Evolutionary conservation across 2,329 filamentous ascomycete species (phyloP).

Genomic region (Aspergillus hiratsukae): DNA sequence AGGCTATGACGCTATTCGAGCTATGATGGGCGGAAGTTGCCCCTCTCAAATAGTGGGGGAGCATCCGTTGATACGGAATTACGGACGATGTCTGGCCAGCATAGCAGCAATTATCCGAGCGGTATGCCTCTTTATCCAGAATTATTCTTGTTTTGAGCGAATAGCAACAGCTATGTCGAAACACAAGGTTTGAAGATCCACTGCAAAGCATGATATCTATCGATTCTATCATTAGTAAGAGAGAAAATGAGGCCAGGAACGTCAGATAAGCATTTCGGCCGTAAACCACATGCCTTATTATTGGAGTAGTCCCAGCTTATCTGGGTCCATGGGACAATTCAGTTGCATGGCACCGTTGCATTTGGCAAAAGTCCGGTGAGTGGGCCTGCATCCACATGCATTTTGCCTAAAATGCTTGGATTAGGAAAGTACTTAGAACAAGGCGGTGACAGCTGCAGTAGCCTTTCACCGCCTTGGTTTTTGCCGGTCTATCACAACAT

Average conservation of each 20-base stretch:
- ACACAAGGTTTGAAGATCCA: not conserved
- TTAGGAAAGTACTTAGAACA: not conserved
- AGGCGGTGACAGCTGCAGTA: not conserved
- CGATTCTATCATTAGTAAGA: not conserved
- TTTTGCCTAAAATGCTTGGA: constrained; percentile 5
- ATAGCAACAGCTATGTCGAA: not conserved
- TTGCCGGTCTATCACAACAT: not conserved
- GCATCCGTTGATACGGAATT: not conserved
- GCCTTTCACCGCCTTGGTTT: not conserved
- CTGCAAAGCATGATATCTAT: not conserved
- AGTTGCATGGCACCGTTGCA: not conserved
- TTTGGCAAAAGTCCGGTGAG: not conserved
- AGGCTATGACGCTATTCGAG: constrained; percentile 14
- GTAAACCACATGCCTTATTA: not conserved
- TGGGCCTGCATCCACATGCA: not conserved
- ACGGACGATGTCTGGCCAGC: not conserved
- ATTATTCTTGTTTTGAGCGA: not conserved
- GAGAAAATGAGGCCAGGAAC: not conserved
- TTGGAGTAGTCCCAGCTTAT: not conserved
- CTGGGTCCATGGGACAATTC: not conserved
- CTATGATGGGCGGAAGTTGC: constrained; percentile 16
- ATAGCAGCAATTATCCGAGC: not conserved
- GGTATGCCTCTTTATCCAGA: not conserved
- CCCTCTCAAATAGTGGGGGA: constrained; percentile 8
- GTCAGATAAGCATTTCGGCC: not conserved